Conservation (phyloP, 2,329 filamentous ascomycete genomes). For the Beauveria bassiana region DNA sequence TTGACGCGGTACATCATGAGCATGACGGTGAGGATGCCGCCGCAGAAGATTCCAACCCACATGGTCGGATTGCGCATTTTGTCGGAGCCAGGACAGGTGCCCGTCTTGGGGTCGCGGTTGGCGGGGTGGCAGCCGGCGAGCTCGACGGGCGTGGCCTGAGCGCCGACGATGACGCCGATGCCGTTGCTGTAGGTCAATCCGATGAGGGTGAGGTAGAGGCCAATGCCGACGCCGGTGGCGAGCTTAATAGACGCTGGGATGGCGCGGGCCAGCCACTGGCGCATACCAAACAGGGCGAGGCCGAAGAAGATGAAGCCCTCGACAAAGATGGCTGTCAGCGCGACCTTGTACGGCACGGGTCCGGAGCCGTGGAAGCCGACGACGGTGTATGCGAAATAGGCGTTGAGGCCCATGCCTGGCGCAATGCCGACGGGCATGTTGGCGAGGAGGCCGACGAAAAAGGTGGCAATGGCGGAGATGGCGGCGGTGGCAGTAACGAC, state of each 20-base stretch:
- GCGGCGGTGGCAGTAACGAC: slow-evolving; percentile 79
- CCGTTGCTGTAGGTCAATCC: slow-evolving; percentile 74
- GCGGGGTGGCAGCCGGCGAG: slow-evolving; percentile 61
- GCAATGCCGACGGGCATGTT: slow-evolving; percentile 50
- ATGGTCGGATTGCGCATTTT: slow-evolving; percentile 80
- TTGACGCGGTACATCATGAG: slow-evolving; percentile 82
- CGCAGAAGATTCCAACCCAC: slow-evolving; percentile 86
- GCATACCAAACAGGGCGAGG: slow-evolving; percentile 70
- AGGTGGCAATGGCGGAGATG: slow-evolving; percentile 70
- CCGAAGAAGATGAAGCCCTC: slow-evolving; percentile 81
- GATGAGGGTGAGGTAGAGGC: slow-evolving; percentile 71
- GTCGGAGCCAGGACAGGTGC: slow-evolving; percentile 51
- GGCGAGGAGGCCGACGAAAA: slow-evolving; percentile 75
- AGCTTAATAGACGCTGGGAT: slow-evolving; percentile 82
- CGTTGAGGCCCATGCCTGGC: slow-evolving; percentile 59
- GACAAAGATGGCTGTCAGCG: slow-evolving; percentile 79
- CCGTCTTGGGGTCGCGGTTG: slow-evolving; percentile 30
- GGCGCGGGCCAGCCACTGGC: slow-evolving; percentile 79
- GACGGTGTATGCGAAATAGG: slow-evolving; percentile 72
- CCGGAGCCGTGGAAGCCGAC: slow-evolving; percentile 72
- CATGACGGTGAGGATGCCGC: slow-evolving; percentile 70
- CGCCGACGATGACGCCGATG: slow-evolving; percentile 69
- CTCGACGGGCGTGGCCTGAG: slow-evolving; percentile 59
- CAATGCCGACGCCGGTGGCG: slow-evolving; percentile 78
- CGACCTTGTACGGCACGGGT: slow-evolving; percentile 64